Evolutionary conservation across 441 rosid species (phyloP), one percentile per base, ranked within the genome.

Genomic region (Pelargonium australe): DNA sequence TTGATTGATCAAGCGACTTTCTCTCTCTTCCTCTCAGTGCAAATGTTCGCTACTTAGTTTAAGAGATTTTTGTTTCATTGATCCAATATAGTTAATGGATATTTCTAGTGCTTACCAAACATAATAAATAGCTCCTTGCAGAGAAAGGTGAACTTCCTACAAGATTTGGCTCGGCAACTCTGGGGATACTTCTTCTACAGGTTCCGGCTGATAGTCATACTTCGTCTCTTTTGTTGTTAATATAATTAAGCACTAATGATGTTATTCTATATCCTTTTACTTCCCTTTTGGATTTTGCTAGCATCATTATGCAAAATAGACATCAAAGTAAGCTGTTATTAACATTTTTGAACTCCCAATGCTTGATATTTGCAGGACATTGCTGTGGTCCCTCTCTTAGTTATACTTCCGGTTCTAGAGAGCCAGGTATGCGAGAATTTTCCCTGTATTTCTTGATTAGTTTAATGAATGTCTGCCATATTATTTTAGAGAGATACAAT

Each of bases 91-190:
- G 45, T 63, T 53, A 34, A 11, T 66, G 34, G 65, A 45, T 69
- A 14, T 40, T 61, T 43, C 68, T 69, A 67, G 74, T 71, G 68
- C 88, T 86, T 76, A 82, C 77, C 74, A 73, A 74, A 41, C 73
- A 65, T 76, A 75, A 74, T 78, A 23, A 80, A 74, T 81, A 94
- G 97, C 99, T 94, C 76, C 94, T 94, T 80, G 97, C 99, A 83
- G 99, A 94, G 83, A 89, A 81, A 75, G 99, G 99, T 75, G 99
- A 94, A 87, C 96, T 94, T 58, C 96, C 99, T 45, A 94, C 99
- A 68, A 88, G 95, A 81, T 85, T 91, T 82, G 99, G 99, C 71
- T 94, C 99, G 4, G 97, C 99, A 75, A 91, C 99, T 70, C 81
- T 94, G 73, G 99, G 99, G 66, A 88, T 94, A 78, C 97, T 94